Base-by-base conservation (phyloP, 345 rosid genomes). In the Eutrema heterophyllum region DNA sequence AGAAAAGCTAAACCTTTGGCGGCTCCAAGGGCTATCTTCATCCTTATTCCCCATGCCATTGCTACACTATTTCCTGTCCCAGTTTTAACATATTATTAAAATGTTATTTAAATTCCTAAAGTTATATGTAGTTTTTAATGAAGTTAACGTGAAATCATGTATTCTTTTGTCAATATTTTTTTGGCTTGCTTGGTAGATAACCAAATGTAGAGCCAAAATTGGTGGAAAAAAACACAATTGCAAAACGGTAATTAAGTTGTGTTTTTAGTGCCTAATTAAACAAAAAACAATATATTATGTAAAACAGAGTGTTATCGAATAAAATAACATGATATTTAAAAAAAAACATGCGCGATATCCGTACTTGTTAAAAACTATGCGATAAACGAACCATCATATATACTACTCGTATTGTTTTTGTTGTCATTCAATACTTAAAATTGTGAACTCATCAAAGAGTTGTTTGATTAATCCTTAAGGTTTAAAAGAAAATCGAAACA, bases 1-100 rank as follows among this genome's bases (percentile, higher is more conserved):
- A 92, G 90, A 72, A 92, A 89, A 46, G 85, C 96, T 13, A 92
- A 71, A 32, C 97, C 96, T 72, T 84, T 86, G 3, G 96, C 97
- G 2, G 97, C 96, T 72, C 87, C 94, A 26, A 88, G 45, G 1
- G 88, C 96, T 43, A 92, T 85, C 64, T 86, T 92, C 94, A 92
- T 88, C 80, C 97, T 83, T 12, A 80, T 81, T 35, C 83, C 82
- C 94, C 97, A 89, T 39, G 89, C 80, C 82, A 92, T 74, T 6
- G 87, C 57, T 9, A 75, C 80, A 9, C 86, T 75, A 72, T 79
- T 83, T 77, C 86, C 95, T 87, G 82, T 68, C 9, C 4, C 14
- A 44, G 0, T 35, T 63, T 33, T 40, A 12, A 51, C 48, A 56
- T 27, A 63, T 35, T 70, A 64, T 13, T n/a, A 12, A 30, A 60